Conservation (phyloP, 106 monocot species). For the Allium cepa region DNA sequence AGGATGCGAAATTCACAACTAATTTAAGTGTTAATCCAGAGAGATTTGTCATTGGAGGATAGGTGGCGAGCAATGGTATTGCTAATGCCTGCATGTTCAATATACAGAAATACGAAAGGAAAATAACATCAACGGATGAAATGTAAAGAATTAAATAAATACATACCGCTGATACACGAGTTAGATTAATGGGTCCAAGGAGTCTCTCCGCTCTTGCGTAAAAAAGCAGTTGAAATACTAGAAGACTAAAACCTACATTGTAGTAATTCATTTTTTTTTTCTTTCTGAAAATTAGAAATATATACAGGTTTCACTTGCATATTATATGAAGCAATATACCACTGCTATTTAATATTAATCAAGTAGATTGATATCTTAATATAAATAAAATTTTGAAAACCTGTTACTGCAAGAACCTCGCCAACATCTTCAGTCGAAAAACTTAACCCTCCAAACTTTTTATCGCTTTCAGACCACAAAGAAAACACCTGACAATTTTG, state of each 20-base stretch:
- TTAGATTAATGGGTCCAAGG: constrained; percentile 33
- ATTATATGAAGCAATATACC: background rate
- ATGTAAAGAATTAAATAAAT: background rate
- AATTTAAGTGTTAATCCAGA: constrained; percentile 45
- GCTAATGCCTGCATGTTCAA: constrained; percentile 43
- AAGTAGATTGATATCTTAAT: background rate
- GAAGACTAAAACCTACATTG: constrained; percentile 38
- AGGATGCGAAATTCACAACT: constrained; percentile 51
- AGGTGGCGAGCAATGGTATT: constrained; percentile 52
- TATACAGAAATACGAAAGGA: background rate
- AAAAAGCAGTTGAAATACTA: constrained; percentile 38
- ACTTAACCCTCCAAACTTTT: constrained; percentile 48
- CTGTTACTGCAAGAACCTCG: constrained; percentile 44
- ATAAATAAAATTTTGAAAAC: constrained; percentile 13
- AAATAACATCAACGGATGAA: background rate
- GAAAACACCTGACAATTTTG: constrained; percentile 40
- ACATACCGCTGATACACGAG: constrained; percentile 50
- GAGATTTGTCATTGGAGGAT: constrained; percentile 54
- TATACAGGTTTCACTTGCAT: too few species aligned
- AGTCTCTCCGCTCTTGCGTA: constrained; percentile 36
- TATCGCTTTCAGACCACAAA: constrained; percentile 53
- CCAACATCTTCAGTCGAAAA: constrained; percentile 47
- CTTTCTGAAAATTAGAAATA: too few species aligned
- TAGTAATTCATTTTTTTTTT: background rate
- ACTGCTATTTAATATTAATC: background rate